These are phyloP conservation scores for Millerago galiae DNA, from an alignment of 805 yeast genomes.

Conservation along the genomic window DNA sequence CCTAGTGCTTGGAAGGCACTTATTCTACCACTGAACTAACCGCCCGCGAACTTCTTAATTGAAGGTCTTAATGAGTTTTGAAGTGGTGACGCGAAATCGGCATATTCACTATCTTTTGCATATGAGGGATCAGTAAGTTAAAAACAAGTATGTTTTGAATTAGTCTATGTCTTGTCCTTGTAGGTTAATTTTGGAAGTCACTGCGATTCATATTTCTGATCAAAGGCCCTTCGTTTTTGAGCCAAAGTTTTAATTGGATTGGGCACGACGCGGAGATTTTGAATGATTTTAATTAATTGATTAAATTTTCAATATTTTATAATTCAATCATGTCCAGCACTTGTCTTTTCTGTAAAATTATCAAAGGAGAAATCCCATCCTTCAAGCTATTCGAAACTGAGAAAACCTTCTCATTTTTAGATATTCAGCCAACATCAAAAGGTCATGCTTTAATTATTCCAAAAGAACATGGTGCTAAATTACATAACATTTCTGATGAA, in stretches of 20 bases:
- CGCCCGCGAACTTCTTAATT: conserved; percentile 33
- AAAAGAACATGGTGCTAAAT: conserved; percentile 86
- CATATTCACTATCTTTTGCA: too few species aligned
- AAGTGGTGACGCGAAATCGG: too few species aligned
- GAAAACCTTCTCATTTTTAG: conserved; percentile 75
- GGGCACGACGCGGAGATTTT: background rate
- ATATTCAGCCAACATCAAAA: conserved; percentile 84
- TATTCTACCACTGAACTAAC: conserved; percentile 87
- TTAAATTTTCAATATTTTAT: background rate
- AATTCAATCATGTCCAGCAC: conserved; percentile 34
- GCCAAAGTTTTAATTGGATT: too few species aligned
- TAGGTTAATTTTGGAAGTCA: too few species aligned
- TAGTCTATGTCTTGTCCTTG: too few species aligned
- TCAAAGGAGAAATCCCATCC: conserved; percentile 92
- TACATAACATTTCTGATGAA: conserved; percentile 92
- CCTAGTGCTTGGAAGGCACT: conserved; percentile 88
- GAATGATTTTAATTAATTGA: background rate
- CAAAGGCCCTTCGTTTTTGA: too few species aligned
- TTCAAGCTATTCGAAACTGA: conserved; percentile 86
- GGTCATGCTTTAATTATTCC: conserved; percentile 92
- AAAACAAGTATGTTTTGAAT: too few species aligned
- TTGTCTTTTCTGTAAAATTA: conserved; percentile 91
- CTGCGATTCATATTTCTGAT: too few species aligned
- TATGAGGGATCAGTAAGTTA: background rate
- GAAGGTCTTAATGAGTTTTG: too few species aligned